Evolutionary conservation across 352 stramenopile genomes (phyloP).

Genomic region (Globisporangium recalcitrans): DNA sequence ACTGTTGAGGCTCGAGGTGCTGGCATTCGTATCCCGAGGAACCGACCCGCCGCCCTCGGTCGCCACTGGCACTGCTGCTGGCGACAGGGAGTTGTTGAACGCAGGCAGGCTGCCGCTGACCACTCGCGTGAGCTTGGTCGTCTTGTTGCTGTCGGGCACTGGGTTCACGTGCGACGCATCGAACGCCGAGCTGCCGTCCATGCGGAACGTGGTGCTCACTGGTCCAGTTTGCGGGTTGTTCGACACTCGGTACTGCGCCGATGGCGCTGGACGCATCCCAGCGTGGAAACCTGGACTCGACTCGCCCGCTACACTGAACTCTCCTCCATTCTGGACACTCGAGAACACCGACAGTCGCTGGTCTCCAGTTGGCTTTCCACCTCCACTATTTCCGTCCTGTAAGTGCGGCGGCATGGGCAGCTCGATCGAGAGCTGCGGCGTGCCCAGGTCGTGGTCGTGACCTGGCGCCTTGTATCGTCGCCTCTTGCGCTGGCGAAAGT

Average conservation of each 20-base stretch:
- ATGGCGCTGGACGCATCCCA: background rate
- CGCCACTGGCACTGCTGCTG: background rate
- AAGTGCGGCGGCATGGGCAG: slow-evolving; percentile 11
- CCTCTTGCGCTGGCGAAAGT: slow-evolving; percentile 18
- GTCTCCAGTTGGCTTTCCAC: background rate
- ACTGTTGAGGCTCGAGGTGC: slow-evolving; percentile 18
- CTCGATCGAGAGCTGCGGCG: slow-evolving; percentile 21
- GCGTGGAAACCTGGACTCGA: slow-evolving; percentile 4
- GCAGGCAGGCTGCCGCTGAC: background rate
- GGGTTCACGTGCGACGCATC: background rate
- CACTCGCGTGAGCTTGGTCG: slow-evolving; percentile 4
- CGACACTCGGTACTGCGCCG: slow-evolving; percentile 9
- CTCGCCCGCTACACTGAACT: slow-evolving; percentile 10
- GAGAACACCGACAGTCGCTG: slow-evolving; percentile 14
- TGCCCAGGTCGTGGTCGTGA: slow-evolving; percentile 14
- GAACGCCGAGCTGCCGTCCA: slow-evolving; percentile 8
- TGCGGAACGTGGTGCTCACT: slow-evolving; percentile 12
- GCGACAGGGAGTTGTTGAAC: background rate
- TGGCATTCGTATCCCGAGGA: slow-evolving; percentile 15
- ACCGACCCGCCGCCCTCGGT: slow-evolving; percentile 8
- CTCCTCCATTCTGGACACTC: slow-evolving; percentile 15
- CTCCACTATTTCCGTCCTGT: background rate
- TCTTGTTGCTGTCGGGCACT: slow-evolving; percentile 12
- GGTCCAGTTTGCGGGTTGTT: slow-evolving; percentile 12
- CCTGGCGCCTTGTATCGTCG: slow-evolving; percentile 1